Percentiles rank a stretch among this genome's conserved stretches.
These are phyloP conservation scores for Solanum stenotomum DNA, from an alignment of 257 asterid species.

Conservation along the genomic window DNA sequence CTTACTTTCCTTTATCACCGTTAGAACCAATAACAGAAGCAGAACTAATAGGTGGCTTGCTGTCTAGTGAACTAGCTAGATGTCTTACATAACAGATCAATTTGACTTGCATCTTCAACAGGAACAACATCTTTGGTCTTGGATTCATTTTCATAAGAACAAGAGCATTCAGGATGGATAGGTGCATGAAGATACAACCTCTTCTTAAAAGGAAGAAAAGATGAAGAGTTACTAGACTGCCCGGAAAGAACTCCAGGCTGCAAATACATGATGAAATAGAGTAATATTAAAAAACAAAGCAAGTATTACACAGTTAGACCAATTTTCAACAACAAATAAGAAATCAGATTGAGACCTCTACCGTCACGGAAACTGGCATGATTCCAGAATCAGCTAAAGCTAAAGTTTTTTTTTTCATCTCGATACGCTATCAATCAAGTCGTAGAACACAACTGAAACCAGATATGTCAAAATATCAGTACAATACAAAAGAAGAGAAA, in stretches of 20 bases:
- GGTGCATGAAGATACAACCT: conserved; percentile 39
- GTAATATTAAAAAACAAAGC: background rate
- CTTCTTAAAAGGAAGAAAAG: conserved; percentile 61
- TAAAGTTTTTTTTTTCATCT: background rate
- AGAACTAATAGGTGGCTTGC: background rate
- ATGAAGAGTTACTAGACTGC: conserved; percentile 30
- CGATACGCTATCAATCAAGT: background rate
- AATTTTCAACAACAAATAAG: background rate
- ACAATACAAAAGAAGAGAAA: background rate
- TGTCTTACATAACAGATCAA: background rate
- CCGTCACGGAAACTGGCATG: background rate
- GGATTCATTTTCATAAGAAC: background rate
- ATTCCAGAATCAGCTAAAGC: background rate
- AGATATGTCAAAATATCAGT: background rate
- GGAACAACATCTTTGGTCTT: background rate
- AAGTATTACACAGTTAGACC: background rate
- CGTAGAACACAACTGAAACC: background rate
- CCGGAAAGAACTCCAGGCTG: conserved; percentile 37
- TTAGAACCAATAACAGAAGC: background rate
- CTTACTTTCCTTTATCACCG: too few relatives aligned
- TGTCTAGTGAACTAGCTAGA: background rate
- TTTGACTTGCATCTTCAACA: background rate
- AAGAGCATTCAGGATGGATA: conserved; percentile 7
- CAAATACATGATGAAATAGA: conserved; percentile 3
- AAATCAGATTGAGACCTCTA: background rate